Evolutionary conservation across 345 rosid species (phyloP).

Genomic region (Eucalyptus curtisii): DNA sequence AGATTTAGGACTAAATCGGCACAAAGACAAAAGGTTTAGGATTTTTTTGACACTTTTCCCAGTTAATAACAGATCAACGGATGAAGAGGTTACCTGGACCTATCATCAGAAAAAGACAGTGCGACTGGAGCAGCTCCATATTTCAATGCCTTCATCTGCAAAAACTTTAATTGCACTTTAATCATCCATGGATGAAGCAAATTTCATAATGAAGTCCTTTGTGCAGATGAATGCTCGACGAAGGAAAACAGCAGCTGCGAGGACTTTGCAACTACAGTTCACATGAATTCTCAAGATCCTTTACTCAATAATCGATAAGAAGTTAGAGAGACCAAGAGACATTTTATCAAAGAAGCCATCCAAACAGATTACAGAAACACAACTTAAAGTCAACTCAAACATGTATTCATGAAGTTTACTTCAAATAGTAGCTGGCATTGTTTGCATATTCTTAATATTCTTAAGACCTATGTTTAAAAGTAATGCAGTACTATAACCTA

Average conservation of each 20-base stretch:
- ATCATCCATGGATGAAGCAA: background rate
- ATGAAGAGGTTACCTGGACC: conserved; percentile 17
- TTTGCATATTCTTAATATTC: background rate
- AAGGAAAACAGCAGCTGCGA: background rate
- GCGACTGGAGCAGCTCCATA: conserved; percentile 58
- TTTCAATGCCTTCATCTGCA: conserved; percentile 63
- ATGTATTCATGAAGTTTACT: background rate
- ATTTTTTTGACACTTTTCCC: too few relatives aligned
- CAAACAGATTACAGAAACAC: background rate
- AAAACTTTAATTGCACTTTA: background rate
- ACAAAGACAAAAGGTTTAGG: too few relatives aligned
- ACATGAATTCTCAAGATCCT: background rate
- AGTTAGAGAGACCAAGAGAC: background rate
- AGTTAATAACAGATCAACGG: too few relatives aligned
- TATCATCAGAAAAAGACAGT: conserved; percentile 7
- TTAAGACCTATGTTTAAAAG: background rate
- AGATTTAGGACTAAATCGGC: too few relatives aligned
- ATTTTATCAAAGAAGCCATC: background rate
- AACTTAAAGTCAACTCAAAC: background rate
- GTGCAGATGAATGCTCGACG: background rate
- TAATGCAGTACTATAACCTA: background rate
- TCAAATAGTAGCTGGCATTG: background rate
- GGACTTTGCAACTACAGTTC: background rate
- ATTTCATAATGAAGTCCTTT: background rate
- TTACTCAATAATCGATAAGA: background rate